phyloP scores from a whole-genome alignment of 208 protist species.

The Leishmania aethiopica region DNA sequence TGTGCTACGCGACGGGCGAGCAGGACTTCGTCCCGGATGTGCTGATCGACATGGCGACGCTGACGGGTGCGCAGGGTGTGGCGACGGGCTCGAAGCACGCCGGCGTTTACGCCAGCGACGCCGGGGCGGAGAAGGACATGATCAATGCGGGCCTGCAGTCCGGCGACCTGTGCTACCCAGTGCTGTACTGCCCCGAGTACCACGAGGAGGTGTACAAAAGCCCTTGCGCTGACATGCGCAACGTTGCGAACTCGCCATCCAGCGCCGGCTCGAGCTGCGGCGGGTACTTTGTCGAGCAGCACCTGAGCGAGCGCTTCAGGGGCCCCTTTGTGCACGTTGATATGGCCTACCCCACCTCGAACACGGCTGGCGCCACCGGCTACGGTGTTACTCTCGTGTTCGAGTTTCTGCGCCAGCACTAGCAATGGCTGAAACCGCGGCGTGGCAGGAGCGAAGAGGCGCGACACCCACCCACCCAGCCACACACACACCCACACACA shows the following conservation, averaged over 20 bases:
- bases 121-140: constrained; percentile 51
- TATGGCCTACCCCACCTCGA: constrained; percentile 78
- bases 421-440: not conserved
- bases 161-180: constrained; percentile 81
- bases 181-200: constrained; percentile 90
- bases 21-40: constrained; percentile 73
- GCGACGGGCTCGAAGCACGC: constrained; percentile 79
- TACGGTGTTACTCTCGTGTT: constrained; percentile 75
- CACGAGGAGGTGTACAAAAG: constrained; percentile 70
- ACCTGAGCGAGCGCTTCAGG: constrained; percentile 64
- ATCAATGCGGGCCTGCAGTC: constrained; percentile 51
- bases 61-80: constrained; percentile 91
- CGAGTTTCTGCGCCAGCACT: constrained; percentile 52
- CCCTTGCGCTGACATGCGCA: constrained; percentile 72
- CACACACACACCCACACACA: not conserved
- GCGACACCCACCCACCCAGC: not conserved
- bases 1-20: constrained; percentile 75
- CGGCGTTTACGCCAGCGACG: constrained; percentile 77
- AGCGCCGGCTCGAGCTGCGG: constrained; percentile 77
- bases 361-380: constrained; percentile 65
- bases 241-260: constrained; percentile 53
- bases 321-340: constrained; percentile 85
- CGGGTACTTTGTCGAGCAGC: constrained; percentile 78
- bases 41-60: constrained; percentile 90
- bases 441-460: not conserved